These are phyloP conservation scores for Cubamyces sp. DNA, from an alignment of 768 basidiomycete species.

Conservation along the genomic window DNA sequence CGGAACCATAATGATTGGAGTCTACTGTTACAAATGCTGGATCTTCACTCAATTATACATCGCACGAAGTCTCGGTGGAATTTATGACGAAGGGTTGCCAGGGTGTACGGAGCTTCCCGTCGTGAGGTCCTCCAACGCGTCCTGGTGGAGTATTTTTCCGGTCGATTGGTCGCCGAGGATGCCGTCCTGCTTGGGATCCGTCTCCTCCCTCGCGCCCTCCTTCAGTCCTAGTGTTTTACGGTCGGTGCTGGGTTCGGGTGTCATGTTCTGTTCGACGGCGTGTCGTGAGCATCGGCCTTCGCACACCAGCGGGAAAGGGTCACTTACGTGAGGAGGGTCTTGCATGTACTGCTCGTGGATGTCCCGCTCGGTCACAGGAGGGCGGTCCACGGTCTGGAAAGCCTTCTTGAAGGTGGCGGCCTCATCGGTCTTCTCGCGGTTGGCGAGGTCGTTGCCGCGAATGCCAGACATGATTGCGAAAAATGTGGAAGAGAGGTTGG, in stretches of 20 bases:
- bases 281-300: neutral
- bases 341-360: slow-evolving; percentile 41
- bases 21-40: neutral
- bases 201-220: slow-evolving; percentile 29
- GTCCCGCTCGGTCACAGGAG: slow-evolving; percentile 35
- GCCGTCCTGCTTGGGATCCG: slow-evolving; percentile 20
- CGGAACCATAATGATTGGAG: too few relatives aligned
- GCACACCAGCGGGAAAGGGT: neutral
- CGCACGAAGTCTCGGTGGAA: neutral
- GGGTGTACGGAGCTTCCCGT: slow-evolving; percentile 34
- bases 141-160: slow-evolving; percentile 29
- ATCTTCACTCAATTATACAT: neutral
- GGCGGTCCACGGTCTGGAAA: slow-evolving; percentile 33
- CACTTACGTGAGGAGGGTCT: slow-evolving; percentile 37
- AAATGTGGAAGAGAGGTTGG: neutral
- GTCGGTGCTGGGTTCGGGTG: slow-evolving; percentile 12
- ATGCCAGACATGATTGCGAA: slow-evolving; percentile 15
- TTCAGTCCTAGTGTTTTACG: slow-evolving; percentile 26
- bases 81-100: slow-evolving; percentile 12
- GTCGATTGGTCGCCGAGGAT: slow-evolving; percentile 28
- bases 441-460: slow-evolving; percentile 16
- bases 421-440: slow-evolving; percentile 19
- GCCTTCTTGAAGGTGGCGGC: slow-evolving; percentile 34
- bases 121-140: slow-evolving; percentile 25
- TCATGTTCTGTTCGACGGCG: slow-evolving; percentile 22